Base-by-base conservation (phyloP, 2,329 filamentous ascomycete species). In the Didymella glomerata region DNA sequence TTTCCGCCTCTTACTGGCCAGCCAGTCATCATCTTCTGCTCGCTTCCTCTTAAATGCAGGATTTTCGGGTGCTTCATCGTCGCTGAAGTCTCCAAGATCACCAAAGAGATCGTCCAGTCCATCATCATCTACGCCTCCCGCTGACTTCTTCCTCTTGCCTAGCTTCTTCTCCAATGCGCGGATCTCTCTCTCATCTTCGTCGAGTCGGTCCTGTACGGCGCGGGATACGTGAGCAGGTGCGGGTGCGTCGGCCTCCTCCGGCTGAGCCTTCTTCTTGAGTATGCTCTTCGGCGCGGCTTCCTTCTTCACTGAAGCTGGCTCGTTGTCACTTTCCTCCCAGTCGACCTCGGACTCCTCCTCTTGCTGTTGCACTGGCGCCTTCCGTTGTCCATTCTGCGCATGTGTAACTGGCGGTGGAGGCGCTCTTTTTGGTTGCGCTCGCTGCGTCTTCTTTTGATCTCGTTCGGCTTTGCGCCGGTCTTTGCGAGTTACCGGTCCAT, bases 171-270 rank as follows among this genome's bases (percentile, higher is more conserved):
- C 95, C 30, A 97, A 81, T 2, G 88, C 88, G 20, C 90, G 89
- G 67, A 99, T 98, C 68, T 97, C 92, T 2, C 88, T 91, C 70
- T 98, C 93, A 58, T 99, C 94, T 61, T 91, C 83, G 0, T 86
- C 88, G 4, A 97, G 80, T 66, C 62, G 69, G 20, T 88, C 84
- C 70, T 84, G 86, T n/a, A 87, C 80, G 22, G 69, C 73, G 49
- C 74, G 71, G 8, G 78, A 76, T 9, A 79, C 40, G 44, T 67
- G 69, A 7, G 70, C 64, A 16, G 67, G 57, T 24, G 68, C 67
- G 16, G 67, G 58, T 8, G 65, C 57, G 10, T 64, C 63, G 2
- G 57, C 48, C 48, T 66, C 38, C 20, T 45, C 14, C 1, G 46
- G 22, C 3, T 48, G 49, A 10, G 57, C 36, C 24, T 64, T 67